Conservation (phyloP, 116 monocot species). For the Cymodocea nodosa region DNA sequence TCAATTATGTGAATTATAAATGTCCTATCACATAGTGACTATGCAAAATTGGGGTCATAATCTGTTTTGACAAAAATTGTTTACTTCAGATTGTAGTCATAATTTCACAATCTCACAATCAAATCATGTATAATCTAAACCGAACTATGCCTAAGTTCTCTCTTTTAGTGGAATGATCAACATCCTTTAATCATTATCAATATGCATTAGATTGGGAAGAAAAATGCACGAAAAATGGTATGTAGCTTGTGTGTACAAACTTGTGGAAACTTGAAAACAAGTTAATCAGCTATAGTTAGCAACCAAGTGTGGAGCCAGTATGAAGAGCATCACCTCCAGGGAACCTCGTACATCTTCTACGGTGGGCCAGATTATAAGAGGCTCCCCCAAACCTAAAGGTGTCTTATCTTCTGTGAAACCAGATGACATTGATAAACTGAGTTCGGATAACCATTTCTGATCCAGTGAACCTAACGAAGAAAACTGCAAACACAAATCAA, state of each 20-base stretch:
- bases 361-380: slow-evolving; percentile 87
- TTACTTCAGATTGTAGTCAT: too few relatives aligned
- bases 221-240: neutral
- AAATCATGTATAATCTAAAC: too few relatives aligned
- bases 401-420: slow-evolving; percentile 48
- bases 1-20: too few relatives aligned
- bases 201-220: too few relatives aligned
- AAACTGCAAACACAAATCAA: slow-evolving; percentile 38
- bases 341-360: slow-evolving; percentile 95
- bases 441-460: slow-evolving; percentile 87
- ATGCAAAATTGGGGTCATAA: too few relatives aligned
- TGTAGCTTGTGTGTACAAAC: neutral
- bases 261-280: too few relatives aligned
- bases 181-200: too few relatives aligned
- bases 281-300: neutral
- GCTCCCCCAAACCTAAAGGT: slow-evolving; percentile 63
- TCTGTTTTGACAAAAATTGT: too few relatives aligned
- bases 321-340: slow-evolving; percentile 48
- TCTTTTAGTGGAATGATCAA: too few relatives aligned
- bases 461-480: slow-evolving; percentile 94
- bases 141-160: too few relatives aligned
- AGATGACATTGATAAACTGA: slow-evolving; percentile 59
- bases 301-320: neutral
- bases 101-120: too few relatives aligned
- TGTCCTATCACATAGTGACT: too few relatives aligned